A percentile compares a stretch with the other conserved stretches of the same genome.
These are phyloP conservation scores for Amanita polypyramis DNA, from an alignment of 768 basidiomycete genomes.

Conservation along the genomic window DNA sequence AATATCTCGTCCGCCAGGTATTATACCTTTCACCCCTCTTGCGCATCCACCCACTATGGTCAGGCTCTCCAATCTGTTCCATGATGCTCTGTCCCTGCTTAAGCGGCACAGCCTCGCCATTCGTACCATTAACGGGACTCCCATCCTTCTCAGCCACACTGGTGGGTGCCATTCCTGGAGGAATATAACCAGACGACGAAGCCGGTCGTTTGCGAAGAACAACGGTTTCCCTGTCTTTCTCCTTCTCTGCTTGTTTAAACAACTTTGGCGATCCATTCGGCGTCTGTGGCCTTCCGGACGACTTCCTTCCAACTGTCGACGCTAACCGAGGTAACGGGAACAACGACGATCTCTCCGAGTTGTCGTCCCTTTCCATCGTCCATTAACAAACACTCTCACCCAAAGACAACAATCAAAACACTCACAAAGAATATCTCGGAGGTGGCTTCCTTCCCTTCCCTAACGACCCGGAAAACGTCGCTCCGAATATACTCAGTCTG, in stretches of 20 bases:
- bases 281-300: constrained; percentile 32
- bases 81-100: constrained; percentile 65
- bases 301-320: constrained; percentile 29
- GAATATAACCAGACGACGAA: constrained; percentile 19
- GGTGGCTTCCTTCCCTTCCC: constrained; percentile 74
- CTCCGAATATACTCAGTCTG: constrained; percentile 78
- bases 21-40: constrained; percentile 94
- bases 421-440: constrained; percentile 59
- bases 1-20: constrained; percentile 85
- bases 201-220: constrained; percentile 47
- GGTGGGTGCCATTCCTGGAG: constrained; percentile 15
- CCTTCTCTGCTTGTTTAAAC: constrained; percentile 8
- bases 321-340: constrained; percentile 42
- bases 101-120: constrained; percentile 15
- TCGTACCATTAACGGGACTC: constrained; percentile 5
- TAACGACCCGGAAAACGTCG: constrained; percentile 45
- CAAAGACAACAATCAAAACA: constrained; percentile 8
- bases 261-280: constrained; percentile 17
- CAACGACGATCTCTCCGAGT: constrained; percentile 33
- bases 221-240: constrained; percentile 12
- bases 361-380: constrained; percentile 19
- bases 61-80: constrained; percentile 84
- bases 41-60: constrained; percentile 89
- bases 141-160: background rate
- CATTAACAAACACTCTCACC: constrained; percentile 2